Percentiles rank a stretch among this genome's conserved stretches.
Evolutionary conservation across 179 eudicot genomes (phyloP).

Genomic region (Amaranthus tricolor): DNA sequence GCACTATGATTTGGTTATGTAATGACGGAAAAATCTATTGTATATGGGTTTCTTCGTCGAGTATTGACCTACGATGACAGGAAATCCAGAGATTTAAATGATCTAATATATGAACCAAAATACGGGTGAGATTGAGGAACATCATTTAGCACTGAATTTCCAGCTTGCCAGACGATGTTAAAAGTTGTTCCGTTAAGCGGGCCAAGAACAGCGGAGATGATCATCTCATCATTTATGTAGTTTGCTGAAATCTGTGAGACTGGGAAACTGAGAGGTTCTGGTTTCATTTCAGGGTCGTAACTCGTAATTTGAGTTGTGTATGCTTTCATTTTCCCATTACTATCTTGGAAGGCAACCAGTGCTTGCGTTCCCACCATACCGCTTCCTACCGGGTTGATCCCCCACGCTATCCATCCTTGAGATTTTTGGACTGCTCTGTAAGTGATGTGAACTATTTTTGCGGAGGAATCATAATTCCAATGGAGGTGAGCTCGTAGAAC

Average conservation of each 20-base stretch:
- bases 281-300: conserved; percentile 24
- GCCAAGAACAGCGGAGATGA: conserved; percentile 26
- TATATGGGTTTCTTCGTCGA: background rate
- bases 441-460: conserved; percentile 19
- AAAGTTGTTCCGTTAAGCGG: conserved; percentile 20
- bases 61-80: conserved; percentile 4
- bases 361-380: conserved; percentile 39
- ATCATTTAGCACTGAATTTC: conserved; percentile 24
- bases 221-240: conserved; percentile 30
- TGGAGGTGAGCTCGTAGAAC: conserved; percentile 26
- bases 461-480: conserved; percentile 28
- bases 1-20: background rate
- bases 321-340: conserved; percentile 21
- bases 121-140: conserved; percentile 30
- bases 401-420: conserved; percentile 41
- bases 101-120: conserved; percentile 22
- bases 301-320: conserved; percentile 22
- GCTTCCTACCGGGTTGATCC: conserved; percentile 26
- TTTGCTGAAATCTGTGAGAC: conserved; percentile 29
- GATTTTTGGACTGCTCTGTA: conserved; percentile 30
- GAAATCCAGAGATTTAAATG: conserved; percentile 23
- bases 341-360: conserved; percentile 29
- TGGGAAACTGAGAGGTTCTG: conserved; percentile 24
- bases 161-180: conserved; percentile 35
- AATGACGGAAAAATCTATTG: background rate